Base-by-base conservation (phyloP, 2,329 filamentous ascomycete genomes). In the Aspergillus viridinutans region DNA sequence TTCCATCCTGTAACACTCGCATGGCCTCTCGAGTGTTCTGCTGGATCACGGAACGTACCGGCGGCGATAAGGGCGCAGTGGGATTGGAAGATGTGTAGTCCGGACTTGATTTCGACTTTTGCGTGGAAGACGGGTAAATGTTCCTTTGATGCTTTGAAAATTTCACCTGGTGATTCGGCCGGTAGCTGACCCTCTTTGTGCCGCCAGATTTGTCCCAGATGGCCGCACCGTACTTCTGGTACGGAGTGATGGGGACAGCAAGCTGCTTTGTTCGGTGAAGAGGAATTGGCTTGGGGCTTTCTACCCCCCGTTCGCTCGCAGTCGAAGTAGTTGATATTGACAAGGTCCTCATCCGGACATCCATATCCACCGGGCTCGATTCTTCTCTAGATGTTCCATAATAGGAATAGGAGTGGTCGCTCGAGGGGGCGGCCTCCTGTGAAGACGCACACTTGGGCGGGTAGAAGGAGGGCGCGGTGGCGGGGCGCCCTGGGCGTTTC, bases 221-320 rank as follows among this genome's bases (percentile, higher is more conserved):
- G 3, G 68, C 63, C 0, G 71, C 56, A 5, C 71, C 73, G 29
- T 74, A 71, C 49, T 71, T 70, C 56, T 75, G 74, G 43, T 76
- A 76, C 1, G 69, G 62, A 0, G 71, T 69, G 9, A 72, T 61
- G 1, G 71, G 73, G 2, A 74, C 69, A 1, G 71, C 71, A 2
- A 70, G 63, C 47, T 72, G 71, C 55, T 61, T 61, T n/a, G 55
- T 59, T 6, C 54, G 54, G 14, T 53, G 50, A 42, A 53, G 47
- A 26, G 50, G 25, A 26, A 49, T 47, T 20, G 52, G 55, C 9
- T 47, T 42, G 10, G 50, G 55, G 8, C 53, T 48, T 55, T 57
- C 55, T 4, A 50, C 29, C 9, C 43, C 26, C 26, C 51, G 47
- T 10, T 61, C 43, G n/a, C 58, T 60, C n/a, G 56, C 42, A 14